These are phyloP conservation scores for Gossypium ekmanianum DNA, from an alignment of 345 rosid genomes.

Conservation along the genomic window DNA sequence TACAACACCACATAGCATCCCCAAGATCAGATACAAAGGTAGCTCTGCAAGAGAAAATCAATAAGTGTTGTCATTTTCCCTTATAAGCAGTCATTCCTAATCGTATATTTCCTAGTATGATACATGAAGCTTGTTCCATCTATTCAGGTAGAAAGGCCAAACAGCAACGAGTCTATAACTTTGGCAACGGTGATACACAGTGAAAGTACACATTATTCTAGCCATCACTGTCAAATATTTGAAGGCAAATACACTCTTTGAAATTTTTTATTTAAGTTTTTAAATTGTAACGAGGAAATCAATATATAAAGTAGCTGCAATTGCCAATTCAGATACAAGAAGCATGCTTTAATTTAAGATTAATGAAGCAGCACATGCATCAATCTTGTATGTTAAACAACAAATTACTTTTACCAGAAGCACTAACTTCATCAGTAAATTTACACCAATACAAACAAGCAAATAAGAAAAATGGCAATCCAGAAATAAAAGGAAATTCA, in stretches of 20 bases:
- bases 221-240: neutral
- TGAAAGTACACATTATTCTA: neutral
- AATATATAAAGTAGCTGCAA: neutral
- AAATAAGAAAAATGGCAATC: neutral
- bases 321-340: neutral
- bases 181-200: neutral
- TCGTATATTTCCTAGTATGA: constrained; percentile 46
- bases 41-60: constrained; percentile 54
- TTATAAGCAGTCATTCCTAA: neutral
- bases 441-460: constrained; percentile 1
- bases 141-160: constrained; percentile 6
- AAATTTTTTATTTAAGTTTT: neutral
- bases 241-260: neutral
- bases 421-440: neutral
- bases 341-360: neutral
- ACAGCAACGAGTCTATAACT: neutral
- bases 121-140: constrained; percentile 19
- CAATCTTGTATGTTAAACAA: neutral
- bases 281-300: neutral
- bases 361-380: neutral
- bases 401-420: neutral
- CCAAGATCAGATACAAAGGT: constrained; percentile 90
- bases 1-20: constrained; percentile 94
- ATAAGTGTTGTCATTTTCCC: neutral
- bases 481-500: neutral